Evolutionary conservation across 345 rosid genomes (phyloP), one percentile per base, ranked within the genome.

Genomic region (Murraya koenigii): DNA sequence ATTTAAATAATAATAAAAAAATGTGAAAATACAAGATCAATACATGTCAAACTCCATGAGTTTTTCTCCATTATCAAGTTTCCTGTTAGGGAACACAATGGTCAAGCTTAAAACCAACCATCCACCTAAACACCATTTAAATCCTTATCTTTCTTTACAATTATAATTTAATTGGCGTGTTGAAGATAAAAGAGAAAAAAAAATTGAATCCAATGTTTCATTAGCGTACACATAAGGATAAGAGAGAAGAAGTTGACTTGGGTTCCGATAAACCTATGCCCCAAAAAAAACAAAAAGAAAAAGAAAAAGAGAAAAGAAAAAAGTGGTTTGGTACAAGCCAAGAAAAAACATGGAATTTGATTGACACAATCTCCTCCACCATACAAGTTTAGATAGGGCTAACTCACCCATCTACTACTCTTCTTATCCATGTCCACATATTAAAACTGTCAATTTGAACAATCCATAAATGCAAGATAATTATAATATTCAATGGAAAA

Each of bases 1-100:
- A 10, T 41, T 41, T 2, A 10, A 39, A 9, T 9, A n/a, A n/a
- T n/a, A n/a, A n/a, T 30, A 1, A 38, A 0, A 47, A 47, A 47
- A 49, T n/a, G n/a, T n/a, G n/a, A 49, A 58, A 38, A 20, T 0
- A 15, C 54, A 26, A 58, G n/a, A 30, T 47, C 33, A 75, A 65
- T n/a, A 49, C 4, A 54, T 66, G 78, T 66, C 72, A 36, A 66
- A 22, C 25, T 75, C 78, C 36, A 39, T 25, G 61, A 33, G 13
- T 35, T 41, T 25, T 33, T 66, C 71, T 54, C 71, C 78, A 78
- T 49, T 25, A 78, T 78, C 58, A 78, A 78, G 76, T 44, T 64
- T 58, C 81, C 76, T 52, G 36, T 25, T 14, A 35, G 75, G 54
- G 58, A 62, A 32, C 80, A 78, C 52, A 11, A 71, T 23, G 4